Percentiles rank a stretch among this genome's conserved stretches.
phyloP scores from a whole-genome alignment of 2,329 filamentous ascomycete species.

The Colletotrichum plurivorum region DNA sequence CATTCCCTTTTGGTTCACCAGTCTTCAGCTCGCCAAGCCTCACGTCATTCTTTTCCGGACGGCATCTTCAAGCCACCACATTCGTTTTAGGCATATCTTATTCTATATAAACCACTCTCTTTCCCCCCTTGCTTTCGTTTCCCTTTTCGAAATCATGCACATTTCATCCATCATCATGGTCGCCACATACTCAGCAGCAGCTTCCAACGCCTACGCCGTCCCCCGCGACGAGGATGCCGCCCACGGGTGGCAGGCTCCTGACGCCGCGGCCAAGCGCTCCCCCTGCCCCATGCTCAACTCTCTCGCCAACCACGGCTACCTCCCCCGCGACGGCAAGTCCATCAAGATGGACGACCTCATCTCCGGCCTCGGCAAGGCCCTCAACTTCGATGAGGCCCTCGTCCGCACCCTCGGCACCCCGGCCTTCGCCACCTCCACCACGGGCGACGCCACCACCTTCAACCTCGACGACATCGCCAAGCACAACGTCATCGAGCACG shows the following conservation, averaged over 20 bases:
- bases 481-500: slow-evolving; percentile 49
- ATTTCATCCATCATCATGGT: slow-evolving; percentile 23
- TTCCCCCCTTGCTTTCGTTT: neutral
- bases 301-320: slow-evolving; percentile 44
- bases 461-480: slow-evolving; percentile 42
- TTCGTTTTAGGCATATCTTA: neutral
- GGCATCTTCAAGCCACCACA: slow-evolving; percentile 11
- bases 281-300: slow-evolving; percentile 46
- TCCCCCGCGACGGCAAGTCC: slow-evolving; percentile 42
- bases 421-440: slow-evolving; percentile 42
- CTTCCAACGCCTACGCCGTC: slow-evolving; percentile 3
- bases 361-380: slow-evolving; percentile 39
- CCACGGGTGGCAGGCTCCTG: slow-evolving; percentile 29
- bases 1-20: neutral
- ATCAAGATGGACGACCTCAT: slow-evolving; percentile 41
- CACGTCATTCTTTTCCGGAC: neutral
- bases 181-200: slow-evolving; percentile 23
- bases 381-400: slow-evolving; percentile 41
- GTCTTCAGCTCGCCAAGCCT: neutral
- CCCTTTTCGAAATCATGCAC: slow-evolving; percentile 16
- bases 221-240: slow-evolving; percentile 15
- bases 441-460: slow-evolving; percentile 40
- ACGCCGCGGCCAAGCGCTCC: slow-evolving; percentile 56
- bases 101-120: neutral
- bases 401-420: slow-evolving; percentile 53